A percentile compares a stretch with the other conserved stretches of the same genome.
These are phyloP conservation scores for Bisporella sp. DNA, from an alignment of 2,329 filamentous ascomycete species.

Conservation along the genomic window DNA sequence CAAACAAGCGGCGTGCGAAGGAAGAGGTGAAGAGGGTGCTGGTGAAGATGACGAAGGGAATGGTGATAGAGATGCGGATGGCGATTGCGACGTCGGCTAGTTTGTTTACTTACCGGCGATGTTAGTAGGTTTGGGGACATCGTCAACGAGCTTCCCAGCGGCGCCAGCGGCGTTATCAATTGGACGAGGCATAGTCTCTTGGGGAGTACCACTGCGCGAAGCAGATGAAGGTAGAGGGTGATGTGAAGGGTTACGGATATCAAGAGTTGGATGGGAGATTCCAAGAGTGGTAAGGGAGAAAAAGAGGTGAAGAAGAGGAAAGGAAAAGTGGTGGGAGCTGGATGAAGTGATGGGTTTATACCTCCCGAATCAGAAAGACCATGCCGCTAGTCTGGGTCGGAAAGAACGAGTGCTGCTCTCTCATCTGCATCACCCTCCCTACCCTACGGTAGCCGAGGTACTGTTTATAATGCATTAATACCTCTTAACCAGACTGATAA, in stretches of 20 bases:
- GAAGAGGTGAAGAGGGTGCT: conserved; percentile 2
- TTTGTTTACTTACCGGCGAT: background rate
- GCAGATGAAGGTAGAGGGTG: no score
- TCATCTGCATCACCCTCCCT: no score
- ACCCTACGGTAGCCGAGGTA: no score
- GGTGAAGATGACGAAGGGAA: background rate
- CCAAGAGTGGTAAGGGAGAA: background rate
- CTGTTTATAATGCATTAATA: no score
- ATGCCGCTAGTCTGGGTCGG: no score
- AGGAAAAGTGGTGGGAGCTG: background rate
- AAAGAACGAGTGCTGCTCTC: no score
- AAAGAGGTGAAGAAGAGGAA: background rate
- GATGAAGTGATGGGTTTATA: background rate
- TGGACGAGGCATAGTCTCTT: background rate
- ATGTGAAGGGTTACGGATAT: no score
- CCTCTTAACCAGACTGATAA: no score
- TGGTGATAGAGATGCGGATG: background rate
- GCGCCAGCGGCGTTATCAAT: background rate
- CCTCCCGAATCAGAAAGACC: background rate
- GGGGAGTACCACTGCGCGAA: background rate
- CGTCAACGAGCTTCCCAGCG: background rate
- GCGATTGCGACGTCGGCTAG: no score
- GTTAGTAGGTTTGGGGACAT: background rate
- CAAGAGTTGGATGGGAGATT: background rate
- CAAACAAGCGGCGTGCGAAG: background rate